Percentiles rank a stretch among this genome's conserved stretches.
phyloP scores from a whole-genome alignment of 441 rosid genomes.

The Gossypium schwendimanii region DNA sequence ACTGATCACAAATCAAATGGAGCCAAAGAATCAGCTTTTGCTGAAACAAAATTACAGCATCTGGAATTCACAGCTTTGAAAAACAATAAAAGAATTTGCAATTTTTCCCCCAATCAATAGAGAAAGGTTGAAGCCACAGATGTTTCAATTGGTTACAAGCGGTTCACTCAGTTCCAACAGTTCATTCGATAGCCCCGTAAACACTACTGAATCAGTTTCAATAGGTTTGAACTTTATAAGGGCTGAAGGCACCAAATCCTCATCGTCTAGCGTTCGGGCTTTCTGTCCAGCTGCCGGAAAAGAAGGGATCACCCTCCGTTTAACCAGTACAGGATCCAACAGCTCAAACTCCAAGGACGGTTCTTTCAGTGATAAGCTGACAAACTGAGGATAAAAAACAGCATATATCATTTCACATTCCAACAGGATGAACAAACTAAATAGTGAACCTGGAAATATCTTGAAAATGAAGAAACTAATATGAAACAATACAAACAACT shows the following conservation, averaged over 20 bases:
- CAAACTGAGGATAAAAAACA: constrained; percentile 46
- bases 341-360: constrained; percentile 73
- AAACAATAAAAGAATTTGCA: background rate
- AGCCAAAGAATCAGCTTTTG: background rate
- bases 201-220: constrained; percentile 55
- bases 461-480: background rate
- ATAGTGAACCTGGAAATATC: no score
- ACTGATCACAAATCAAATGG: background rate
- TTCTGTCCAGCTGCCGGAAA: constrained; percentile 43
- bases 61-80: background rate
- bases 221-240: constrained; percentile 69
- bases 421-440: background rate
- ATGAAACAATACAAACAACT: background rate
- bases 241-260: constrained; percentile 76
- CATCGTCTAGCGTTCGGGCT: constrained; percentile 55
- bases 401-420: background rate
- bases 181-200: constrained; percentile 67
- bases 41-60: background rate
- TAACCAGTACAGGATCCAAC: constrained; percentile 53
- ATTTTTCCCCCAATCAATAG: background rate
- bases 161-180: constrained; percentile 54
- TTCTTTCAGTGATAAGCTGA: constrained; percentile 68
- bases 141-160: constrained; percentile 18
- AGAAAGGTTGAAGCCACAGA: background rate
- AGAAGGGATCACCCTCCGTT: constrained; percentile 58